Evolutionary conservation across 345 rosid species (phyloP), one percentile per base, ranked within the genome.

Genomic region (Hirschfeldia incana): DNA sequence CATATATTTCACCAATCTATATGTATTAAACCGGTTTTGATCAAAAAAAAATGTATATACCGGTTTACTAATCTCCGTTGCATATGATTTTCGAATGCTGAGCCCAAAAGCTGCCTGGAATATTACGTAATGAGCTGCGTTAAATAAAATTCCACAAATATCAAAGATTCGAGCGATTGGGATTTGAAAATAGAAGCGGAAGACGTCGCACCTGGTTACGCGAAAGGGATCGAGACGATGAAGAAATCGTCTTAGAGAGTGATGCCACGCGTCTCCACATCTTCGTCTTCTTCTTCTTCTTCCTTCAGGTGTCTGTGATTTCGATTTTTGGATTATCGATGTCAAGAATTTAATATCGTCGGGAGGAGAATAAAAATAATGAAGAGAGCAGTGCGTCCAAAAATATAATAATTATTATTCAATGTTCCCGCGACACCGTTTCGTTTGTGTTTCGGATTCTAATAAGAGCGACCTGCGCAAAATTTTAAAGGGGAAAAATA

Each of bases 221-320:
- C 17, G 77, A 12, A 42, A 87, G 76, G 58, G 88, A 80, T 69
- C 78, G 81, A 2, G 91, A 84, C 59, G 42, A 81, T 55, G 93
- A 82, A 69, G 81, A 81, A 69, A 87, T 75, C 81, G 73, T 69
- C 21, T 91, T 85, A 82, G 90, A 88, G 78, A 92, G 88, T 65
- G 83, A 83, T 79, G 86, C 83, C 69, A 87, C 85, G 85, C 97
- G 90, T 88, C 90, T 91, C 97, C 91, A 90, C 97, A 94, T 89
- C 72, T 84, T 53, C 10, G 63, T 63, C 13, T 74, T 32, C 46
- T 21, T 46, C 65, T 2, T 73, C 65, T 72, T 6, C 51, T 63
- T 15, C 73, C 60, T 55, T 44, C 17, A 13, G 75, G 27, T 28
- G 34, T 74, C 42, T 13, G 37, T n/a, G 70, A 62, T 53, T 29